Conservation (phyloP, 257 asterid genomes). For the Perilla frutescens region DNA sequence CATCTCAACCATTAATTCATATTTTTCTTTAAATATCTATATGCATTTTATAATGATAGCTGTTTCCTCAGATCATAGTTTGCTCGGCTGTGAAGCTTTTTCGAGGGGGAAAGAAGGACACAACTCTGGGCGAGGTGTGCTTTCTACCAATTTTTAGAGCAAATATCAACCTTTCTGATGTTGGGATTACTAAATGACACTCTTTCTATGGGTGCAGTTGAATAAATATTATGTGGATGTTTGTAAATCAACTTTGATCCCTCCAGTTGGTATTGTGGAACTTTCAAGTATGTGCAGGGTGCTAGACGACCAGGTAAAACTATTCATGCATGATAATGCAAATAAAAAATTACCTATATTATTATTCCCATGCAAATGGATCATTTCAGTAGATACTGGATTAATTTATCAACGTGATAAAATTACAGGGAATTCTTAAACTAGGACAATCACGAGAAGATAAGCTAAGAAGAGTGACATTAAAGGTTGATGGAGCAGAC, state of each 20-base stretch:
- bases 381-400: conserved; percentile 16
- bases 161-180: not conserved
- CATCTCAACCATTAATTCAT: not conserved
- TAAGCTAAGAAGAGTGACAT: conserved; percentile 71
- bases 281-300: conserved; percentile 89
- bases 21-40: conserved; percentile 1
- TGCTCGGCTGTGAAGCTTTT: conserved; percentile 96
- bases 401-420: conserved; percentile 22
- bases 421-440: conserved; percentile 87
- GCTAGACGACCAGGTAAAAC: conserved; percentile 87
- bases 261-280: conserved; percentile 77
- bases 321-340: not conserved
- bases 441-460: conserved; percentile 85
- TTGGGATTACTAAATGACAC: conserved; percentile 13
- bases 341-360: not conserved
- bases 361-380: conserved; percentile 9
- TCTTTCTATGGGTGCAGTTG: conserved; percentile 58
- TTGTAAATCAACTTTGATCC: conserved; percentile 83
- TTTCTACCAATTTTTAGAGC: conserved; percentile 19
- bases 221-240: conserved; percentile 69
- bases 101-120: conserved; percentile 82
- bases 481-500: conserved; percentile 77
- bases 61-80: conserved; percentile 70
- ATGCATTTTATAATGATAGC: not conserved
- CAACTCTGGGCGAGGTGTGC: conserved; percentile 85